These are phyloP conservation scores for Erodium trifolium DNA, from an alignment of 441 rosid species.

Conservation along the genomic window DNA sequence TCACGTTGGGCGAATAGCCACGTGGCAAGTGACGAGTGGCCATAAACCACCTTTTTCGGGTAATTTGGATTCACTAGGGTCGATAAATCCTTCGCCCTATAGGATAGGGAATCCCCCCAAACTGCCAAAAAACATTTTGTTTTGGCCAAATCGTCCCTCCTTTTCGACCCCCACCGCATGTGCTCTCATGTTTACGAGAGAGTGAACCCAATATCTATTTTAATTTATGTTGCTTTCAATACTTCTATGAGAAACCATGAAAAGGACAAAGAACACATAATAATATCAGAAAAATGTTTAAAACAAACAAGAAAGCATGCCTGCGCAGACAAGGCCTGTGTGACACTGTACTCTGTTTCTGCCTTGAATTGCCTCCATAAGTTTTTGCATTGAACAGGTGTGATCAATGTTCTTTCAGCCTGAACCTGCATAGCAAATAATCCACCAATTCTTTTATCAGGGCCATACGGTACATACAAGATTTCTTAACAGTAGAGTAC, in stretches of 20 bases:
- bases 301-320: slow-evolving; percentile 26
- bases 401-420: slow-evolving; percentile 65
- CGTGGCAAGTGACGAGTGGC: too few species aligned
- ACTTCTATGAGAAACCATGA: not conserved
- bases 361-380: slow-evolving; percentile 95
- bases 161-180: too few species aligned
- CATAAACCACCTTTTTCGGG: too few species aligned
- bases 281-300: not conserved
- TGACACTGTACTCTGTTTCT: slow-evolving; percentile 84
- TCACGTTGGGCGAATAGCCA: too few species aligned
- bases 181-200: not conserved
- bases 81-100: too few species aligned
- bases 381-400: slow-evolving; percentile 94
- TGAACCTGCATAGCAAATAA: slow-evolving; percentile 44
- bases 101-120: too few species aligned
- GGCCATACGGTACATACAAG: not conserved
- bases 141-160: too few species aligned
- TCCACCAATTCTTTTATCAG: not conserved
- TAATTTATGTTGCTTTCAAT: not conserved
- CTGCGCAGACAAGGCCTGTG: slow-evolving; percentile 98
- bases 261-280: not conserved
- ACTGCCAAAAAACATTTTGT: too few species aligned
- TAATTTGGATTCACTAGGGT: too few species aligned
- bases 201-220: not conserved
- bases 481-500: not conserved